Conservation (phyloP, 1,284 basidiomycete genomes). For the Erythrobasidium hasegawianum region DNA sequence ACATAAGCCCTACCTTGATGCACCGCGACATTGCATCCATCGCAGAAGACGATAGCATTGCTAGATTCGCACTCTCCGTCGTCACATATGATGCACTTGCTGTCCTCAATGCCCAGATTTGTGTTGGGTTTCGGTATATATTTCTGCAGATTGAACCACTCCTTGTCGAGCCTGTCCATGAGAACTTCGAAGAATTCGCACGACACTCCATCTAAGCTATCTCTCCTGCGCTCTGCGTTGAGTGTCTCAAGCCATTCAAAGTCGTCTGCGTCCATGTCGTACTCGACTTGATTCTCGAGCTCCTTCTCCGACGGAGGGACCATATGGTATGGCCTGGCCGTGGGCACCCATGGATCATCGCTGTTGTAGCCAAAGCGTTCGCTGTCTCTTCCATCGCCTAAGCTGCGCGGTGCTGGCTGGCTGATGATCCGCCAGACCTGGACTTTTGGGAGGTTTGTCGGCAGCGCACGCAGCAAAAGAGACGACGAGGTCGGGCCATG, state of each 20-base stretch:
- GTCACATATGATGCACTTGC: slow-evolving; percentile 93
- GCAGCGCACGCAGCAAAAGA: slow-evolving; percentile 13
- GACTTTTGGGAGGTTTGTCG: slow-evolving; percentile 24
- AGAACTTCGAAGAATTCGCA: slow-evolving; percentile 92
- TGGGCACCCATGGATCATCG: slow-evolving; percentile 18
- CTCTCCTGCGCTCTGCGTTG: slow-evolving; percentile 76
- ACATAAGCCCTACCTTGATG: slow-evolving; percentile 71
- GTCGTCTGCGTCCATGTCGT: slow-evolving; percentile 99
- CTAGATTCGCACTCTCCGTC: slow-evolving; percentile 98
- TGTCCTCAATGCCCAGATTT: slow-evolving; percentile 82
- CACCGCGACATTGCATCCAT: slow-evolving; percentile 97
- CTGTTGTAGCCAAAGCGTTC: slow-evolving; percentile 34
- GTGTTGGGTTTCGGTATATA: slow-evolving; percentile 78
- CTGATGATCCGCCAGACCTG: slow-evolving; percentile 9
- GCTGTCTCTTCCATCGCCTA: slow-evolving; percentile 13
- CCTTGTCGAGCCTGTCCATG: slow-evolving; percentile 96
- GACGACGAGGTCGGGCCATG: slow-evolving; percentile 6
- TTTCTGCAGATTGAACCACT: slow-evolving; percentile 95
- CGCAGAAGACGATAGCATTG: slow-evolving; percentile 99
- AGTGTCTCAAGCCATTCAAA: slow-evolving; percentile 89
- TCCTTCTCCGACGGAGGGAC: slow-evolving; percentile 81
- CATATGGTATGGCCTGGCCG: slow-evolving; percentile 35
- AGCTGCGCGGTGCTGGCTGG: slow-evolving; percentile 10
- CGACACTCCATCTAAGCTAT: slow-evolving; percentile 67
- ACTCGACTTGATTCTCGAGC: slow-evolving; percentile 88